Evolutionary conservation across 2,329 filamentous ascomycete species (phyloP).

Genomic region (Penicillium fuscoglaucum): DNA sequence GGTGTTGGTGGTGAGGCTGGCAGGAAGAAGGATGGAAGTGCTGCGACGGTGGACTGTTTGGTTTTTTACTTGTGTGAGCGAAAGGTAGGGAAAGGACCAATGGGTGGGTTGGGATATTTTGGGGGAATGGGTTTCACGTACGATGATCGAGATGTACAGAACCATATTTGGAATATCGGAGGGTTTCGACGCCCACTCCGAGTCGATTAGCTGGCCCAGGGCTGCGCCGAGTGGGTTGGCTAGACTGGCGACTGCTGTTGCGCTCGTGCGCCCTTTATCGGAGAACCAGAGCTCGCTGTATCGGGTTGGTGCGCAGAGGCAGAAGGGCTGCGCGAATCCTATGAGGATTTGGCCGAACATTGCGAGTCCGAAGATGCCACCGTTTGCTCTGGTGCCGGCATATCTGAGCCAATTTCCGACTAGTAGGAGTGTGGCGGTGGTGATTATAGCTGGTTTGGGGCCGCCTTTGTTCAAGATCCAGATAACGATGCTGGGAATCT

Average conservation of each 20-base stretch:
- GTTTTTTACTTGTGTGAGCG: not conserved
- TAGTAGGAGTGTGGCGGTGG: conserved; percentile 70
- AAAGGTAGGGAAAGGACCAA: not conserved
- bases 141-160: conserved; percentile 79
- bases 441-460: conserved; percentile 74
- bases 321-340: conserved; percentile 88
- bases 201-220: conserved; percentile 81
- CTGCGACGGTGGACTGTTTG: conserved; percentile 60
- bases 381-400: conserved; percentile 61
- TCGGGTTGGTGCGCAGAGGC: conserved; percentile 80
- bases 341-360: conserved; percentile 92
- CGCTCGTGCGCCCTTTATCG: conserved; percentile 75
- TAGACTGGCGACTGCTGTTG: conserved; percentile 79
- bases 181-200: conserved; percentile 67
- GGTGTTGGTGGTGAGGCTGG: conserved; percentile 75
- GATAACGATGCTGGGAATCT: conserved; percentile 57
- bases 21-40: conserved; percentile 78
- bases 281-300: conserved; percentile 97
- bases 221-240: conserved; percentile 91
- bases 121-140: conserved; percentile 46
- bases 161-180: conserved; percentile 76
- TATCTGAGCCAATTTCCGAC: conserved; percentile 91
- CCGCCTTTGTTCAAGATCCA: conserved; percentile 74
- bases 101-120: not conserved
- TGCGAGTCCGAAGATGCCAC: conserved; percentile 70